phyloP scores from a whole-genome alignment of 352 stramenopile species.

The Pythium brachiatum region DNA sequence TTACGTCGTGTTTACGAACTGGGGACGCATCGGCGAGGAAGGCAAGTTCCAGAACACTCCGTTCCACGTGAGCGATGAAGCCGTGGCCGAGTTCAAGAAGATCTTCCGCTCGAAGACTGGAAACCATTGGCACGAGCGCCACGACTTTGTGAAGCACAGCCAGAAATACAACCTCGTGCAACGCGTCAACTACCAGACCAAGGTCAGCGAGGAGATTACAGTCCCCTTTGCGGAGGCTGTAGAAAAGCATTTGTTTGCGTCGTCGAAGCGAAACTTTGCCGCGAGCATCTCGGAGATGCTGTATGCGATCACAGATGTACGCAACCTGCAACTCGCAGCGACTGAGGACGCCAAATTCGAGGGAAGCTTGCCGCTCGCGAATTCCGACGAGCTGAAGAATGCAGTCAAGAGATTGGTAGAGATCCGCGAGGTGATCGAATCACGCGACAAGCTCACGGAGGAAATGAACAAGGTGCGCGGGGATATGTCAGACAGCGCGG shows the following conservation, averaged over 20 bases:
- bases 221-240: constrained; percentile 45
- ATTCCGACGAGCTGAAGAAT: constrained; percentile 47
- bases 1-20: constrained; percentile 81
- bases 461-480: constrained; percentile 46
- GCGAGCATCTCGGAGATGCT: constrained; percentile 50
- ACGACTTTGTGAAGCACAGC: constrained; percentile 51
- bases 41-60: constrained; percentile 82
- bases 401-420: constrained; percentile 47
- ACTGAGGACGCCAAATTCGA: constrained; percentile 48
- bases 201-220: constrained; percentile 54
- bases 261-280: constrained; percentile 35
- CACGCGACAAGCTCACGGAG: constrained; percentile 46
- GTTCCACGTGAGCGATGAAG: constrained; percentile 50
- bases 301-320: constrained; percentile 68
- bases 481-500: constrained; percentile 44
- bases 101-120: constrained; percentile 78
- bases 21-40: constrained; percentile 66
- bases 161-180: constrained; percentile 79
- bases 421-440: constrained; percentile 50
- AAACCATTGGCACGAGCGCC: constrained; percentile 56
- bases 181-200: constrained; percentile 53
- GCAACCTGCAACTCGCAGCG: constrained; percentile 62
- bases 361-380: constrained; percentile 55
- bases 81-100: constrained; percentile 75
- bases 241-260: constrained; percentile 29